A percentile compares a stretch with the other conserved stretches of the same genome.
phyloP scores from a whole-genome alignment of 495 filamentous ascomycete species.

The Penicillium taxi region DNA sequence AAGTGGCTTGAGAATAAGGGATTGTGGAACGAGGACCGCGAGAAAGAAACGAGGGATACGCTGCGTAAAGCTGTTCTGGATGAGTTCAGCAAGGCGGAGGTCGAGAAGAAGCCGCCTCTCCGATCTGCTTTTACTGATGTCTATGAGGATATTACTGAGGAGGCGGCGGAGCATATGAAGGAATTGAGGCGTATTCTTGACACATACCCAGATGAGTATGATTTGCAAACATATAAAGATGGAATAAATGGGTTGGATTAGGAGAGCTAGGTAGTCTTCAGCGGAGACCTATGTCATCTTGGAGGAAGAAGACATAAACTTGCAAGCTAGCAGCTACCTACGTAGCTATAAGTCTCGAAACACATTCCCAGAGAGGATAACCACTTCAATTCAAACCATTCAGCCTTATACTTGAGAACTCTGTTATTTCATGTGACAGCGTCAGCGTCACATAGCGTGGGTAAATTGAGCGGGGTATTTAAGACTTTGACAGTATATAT shows the following conservation, averaged over 20 bases:
- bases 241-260: conserved; percentile 57
- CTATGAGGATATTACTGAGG: conserved; percentile 80
- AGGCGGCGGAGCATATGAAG: conserved; percentile 68
- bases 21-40: conserved; percentile 75
- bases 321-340: too few species aligned
- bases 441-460: too few species aligned
- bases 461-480: conserved; percentile 31
- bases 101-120: conserved; percentile 78
- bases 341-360: too few species aligned
- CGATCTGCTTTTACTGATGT: conserved; percentile 75
- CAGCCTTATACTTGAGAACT: too few species aligned
- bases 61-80: conserved; percentile 68
- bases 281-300: too few species aligned
- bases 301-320: too few species aligned
- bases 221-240: conserved; percentile 67
- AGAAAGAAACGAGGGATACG: conserved; percentile 60
- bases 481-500: conserved; percentile 18
- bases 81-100: conserved; percentile 82
- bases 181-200: conserved; percentile 69
- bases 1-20: conserved; percentile 84
- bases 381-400: too few species aligned
- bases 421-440: too few species aligned
- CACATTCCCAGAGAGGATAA: too few species aligned
- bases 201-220: conserved; percentile 90
- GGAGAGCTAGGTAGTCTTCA: too few species aligned